A percentile compares a stretch with the other conserved stretches of the same genome.
Evolutionary conservation across 805 yeast species (phyloP).

Genomic region (Clavispora asparagi): DNA sequence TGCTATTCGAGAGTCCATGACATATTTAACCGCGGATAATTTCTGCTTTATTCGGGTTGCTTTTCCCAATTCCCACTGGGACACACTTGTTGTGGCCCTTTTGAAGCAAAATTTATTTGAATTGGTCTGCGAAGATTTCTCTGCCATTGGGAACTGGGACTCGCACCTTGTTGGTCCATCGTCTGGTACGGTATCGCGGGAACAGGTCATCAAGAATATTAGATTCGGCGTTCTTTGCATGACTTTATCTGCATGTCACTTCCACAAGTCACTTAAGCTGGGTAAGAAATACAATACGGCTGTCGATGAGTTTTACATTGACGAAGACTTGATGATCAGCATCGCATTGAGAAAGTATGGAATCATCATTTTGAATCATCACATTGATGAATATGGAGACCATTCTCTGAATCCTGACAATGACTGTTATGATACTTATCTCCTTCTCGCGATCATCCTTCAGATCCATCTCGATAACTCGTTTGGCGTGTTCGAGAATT

Average conservation of each 20-base stretch:
- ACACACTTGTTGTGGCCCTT: constrained; percentile 23
- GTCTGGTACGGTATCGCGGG: constrained; percentile 5
- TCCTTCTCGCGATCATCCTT: constrained; percentile 33
- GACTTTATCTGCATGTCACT: constrained; percentile 9
- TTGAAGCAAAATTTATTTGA: constrained; percentile 28
- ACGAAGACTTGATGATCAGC: constrained; percentile 23
- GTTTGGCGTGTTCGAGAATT: constrained; percentile 39
- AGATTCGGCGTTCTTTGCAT: constrained; percentile 12
- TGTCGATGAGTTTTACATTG: constrained; percentile 14
- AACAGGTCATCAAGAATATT: constrained; percentile 8
- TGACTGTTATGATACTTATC: constrained; percentile 25
- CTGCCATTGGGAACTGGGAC: constrained; percentile 9
- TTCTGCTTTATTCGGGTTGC: constrained; percentile 25
- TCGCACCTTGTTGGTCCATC: constrained; percentile 6
- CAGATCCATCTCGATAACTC: constrained; percentile 34
- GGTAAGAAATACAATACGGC: constrained; percentile 4
- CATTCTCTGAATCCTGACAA: constrained; percentile 15
- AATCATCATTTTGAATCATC: constrained; percentile 32
- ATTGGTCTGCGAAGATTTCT: constrained; percentile 20
- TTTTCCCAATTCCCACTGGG: constrained; percentile 22
- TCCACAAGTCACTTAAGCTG: constrained; percentile 6
- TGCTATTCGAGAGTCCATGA: constrained; percentile 17
- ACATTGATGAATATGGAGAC: constrained; percentile 37
- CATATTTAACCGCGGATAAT: constrained; percentile 13
- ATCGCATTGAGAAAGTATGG: constrained; percentile 33